phyloP scores from a whole-genome alignment of 805 yeast genomes.

The Jamesozyma spencerorum region DNA sequence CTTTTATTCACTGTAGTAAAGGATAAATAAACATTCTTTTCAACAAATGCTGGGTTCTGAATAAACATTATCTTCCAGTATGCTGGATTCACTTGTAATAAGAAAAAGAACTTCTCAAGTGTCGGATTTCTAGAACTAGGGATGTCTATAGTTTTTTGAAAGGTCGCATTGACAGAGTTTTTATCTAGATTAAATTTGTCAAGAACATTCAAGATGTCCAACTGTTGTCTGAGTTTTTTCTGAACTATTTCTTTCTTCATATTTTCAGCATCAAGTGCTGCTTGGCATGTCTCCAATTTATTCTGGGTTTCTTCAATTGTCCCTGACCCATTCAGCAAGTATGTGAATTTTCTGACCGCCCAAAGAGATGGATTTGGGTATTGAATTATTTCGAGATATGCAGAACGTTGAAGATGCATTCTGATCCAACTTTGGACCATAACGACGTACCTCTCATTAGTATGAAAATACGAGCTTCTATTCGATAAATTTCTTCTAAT shows the following conservation, averaged over 20 bases:
- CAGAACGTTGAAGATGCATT: conserved; percentile 55
- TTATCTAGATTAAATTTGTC: conserved; percentile 52
- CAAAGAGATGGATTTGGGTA: conserved; percentile 69
- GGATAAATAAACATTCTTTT: conserved; percentile 21
- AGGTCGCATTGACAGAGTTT: background rate
- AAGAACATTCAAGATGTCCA: conserved; percentile 66
- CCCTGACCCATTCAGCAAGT: conserved; percentile 62
- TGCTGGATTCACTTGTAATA: conserved; percentile 73
- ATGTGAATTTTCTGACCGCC: conserved; percentile 68
- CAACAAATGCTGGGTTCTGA: conserved; percentile 25
- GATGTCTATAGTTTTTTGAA: conserved; percentile 2
- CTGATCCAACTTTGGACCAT: conserved; percentile 68
- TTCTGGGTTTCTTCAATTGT: conserved; percentile 69
- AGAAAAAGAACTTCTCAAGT: conserved; percentile 70
- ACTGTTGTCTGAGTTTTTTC: conserved; percentile 62
- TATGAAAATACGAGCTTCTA: conserved; percentile 40
- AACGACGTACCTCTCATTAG: conserved; percentile 50
- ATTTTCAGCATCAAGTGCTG: conserved; percentile 61
- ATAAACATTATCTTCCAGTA: conserved; percentile 55
- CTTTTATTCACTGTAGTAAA: conserved; percentile 25
- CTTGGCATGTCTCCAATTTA: conserved; percentile 55
- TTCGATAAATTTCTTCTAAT: conserved; percentile 32
- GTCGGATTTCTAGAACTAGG: conserved; percentile 16
- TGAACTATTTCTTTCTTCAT: conserved; percentile 63
- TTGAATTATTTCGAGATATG: conserved; percentile 62